Conservation (phyloP, 257 asterid species). For the Paraleonurus japonicus region DNA sequence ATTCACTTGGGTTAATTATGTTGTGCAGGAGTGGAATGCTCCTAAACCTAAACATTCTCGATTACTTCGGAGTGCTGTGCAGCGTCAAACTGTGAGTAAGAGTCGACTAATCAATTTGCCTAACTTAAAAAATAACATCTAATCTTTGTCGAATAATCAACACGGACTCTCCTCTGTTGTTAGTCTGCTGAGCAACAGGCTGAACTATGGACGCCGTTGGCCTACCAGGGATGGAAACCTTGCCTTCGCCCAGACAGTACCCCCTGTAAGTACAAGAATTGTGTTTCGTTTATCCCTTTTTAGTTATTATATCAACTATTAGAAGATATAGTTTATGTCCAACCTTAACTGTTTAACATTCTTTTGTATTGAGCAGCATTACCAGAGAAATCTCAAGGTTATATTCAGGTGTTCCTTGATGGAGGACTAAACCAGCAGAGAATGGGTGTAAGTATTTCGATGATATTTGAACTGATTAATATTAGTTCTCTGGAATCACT, state of each 20-base stretch:
- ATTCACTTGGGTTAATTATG: slow-evolving; percentile 18
- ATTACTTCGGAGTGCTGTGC: slow-evolving; percentile 63
- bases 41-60: slow-evolving; percentile 79
- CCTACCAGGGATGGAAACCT: slow-evolving; percentile 71
- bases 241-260: slow-evolving; percentile 32
- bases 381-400: slow-evolving; percentile 74
- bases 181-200: slow-evolving; percentile 54
- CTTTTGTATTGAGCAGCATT: slow-evolving; percentile 39
- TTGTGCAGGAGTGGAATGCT: slow-evolving; percentile 66
- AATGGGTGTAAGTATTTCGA: slow-evolving; percentile 73
- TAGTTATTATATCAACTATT: not conserved
- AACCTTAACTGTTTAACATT: not conserved
- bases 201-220: slow-evolving; percentile 73
- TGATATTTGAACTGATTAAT: not conserved
- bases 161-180: not conserved
- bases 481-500: slow-evolving; percentile 11
- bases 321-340: not conserved
- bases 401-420: slow-evolving; percentile 91
- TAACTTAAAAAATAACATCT: not conserved
- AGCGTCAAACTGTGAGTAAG: slow-evolving; percentile 75
- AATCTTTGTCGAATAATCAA: not conserved
- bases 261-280: slow-evolving; percentile 46
- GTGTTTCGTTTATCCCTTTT: not conserved
- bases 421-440: slow-evolving; percentile 99
- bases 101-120: slow-evolving; percentile 20